Percentiles rank a stretch among this genome's conserved stretches.
Conservation (phyloP, 129 eudicot genomes). For the Lactuca sativa region DNA sequence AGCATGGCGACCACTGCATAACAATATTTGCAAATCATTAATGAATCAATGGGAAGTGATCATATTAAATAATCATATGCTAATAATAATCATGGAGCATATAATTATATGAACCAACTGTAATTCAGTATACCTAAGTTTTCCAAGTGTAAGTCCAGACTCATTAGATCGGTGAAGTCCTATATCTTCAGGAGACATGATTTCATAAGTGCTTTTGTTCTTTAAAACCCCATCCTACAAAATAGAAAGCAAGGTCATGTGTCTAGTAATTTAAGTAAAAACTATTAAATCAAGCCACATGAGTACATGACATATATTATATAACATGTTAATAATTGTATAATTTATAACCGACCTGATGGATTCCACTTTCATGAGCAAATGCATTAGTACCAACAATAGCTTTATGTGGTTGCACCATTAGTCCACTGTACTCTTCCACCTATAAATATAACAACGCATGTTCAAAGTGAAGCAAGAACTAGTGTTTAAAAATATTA, state of each 20-base stretch:
- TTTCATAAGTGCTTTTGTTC: conserved; percentile 70
- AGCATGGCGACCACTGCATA: conserved; percentile 86
- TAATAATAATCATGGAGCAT: not conserved
- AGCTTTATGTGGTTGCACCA: conserved; percentile 84
- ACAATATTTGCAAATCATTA: not conserved
- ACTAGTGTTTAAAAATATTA: not conserved
- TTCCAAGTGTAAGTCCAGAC: conserved; percentile 84
- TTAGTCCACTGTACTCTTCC: conserved; percentile 74
- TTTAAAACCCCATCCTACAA: conserved; percentile 82
- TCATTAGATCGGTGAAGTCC: conserved; percentile 45
- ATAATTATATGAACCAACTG: not conserved
- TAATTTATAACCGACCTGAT: conserved; percentile 57
- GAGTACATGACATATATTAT: no score
- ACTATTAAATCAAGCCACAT: not conserved
- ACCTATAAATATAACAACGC: conserved; percentile 39
- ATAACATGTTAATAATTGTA: no score
- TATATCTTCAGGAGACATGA: conserved; percentile 16
- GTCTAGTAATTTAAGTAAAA: not conserved
- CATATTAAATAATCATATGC: not conserved
- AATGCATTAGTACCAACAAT: conserved; percentile 93
- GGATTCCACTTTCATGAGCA: conserved; percentile 94
- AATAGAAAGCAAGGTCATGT: not conserved
- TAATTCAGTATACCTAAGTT: conserved; percentile 57
- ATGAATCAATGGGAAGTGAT: not conserved
- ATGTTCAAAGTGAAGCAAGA: not conserved